phyloP scores from a whole-genome alignment of 495 filamentous ascomycete species.

The Aspergillus egyptiacus region DNA sequence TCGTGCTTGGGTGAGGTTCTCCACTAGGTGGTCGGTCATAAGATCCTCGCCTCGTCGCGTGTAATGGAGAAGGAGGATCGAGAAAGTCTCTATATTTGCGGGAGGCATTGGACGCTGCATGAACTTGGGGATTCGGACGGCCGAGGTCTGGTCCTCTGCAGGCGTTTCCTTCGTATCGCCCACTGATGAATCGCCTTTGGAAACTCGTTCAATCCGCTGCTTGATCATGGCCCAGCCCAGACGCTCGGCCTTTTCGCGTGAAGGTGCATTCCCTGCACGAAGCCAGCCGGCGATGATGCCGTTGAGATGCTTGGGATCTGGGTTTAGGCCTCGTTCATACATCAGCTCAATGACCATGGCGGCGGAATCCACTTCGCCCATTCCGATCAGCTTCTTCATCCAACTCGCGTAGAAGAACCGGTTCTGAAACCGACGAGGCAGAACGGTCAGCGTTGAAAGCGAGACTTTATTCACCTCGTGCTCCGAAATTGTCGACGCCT shows the following conservation, averaged over 20 bases:
- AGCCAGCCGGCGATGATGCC: constrained; percentile 71
- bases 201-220: constrained; percentile 54
- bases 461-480: constrained; percentile 47
- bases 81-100: constrained; percentile 75
- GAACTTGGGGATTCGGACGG: constrained; percentile 29
- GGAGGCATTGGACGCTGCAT: constrained; percentile 40
- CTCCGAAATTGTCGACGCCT: constrained; percentile 42
- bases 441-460: constrained; percentile 41
- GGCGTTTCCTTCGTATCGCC: no score
- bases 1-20: constrained; percentile 50
- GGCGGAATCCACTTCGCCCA: constrained; percentile 63
- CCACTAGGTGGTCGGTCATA: constrained; percentile 51
- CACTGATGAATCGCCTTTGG: constrained; percentile 31
- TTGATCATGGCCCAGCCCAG: constrained; percentile 75
- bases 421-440: constrained; percentile 61
- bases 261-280: constrained; percentile 47
- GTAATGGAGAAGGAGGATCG: constrained; percentile 66
- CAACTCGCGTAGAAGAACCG: constrained; percentile 77
- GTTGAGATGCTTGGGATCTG: constrained; percentile 66
- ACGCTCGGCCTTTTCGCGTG: constrained; percentile 57
- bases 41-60: constrained; percentile 51
- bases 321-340: constrained; percentile 56
- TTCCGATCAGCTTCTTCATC: constrained; percentile 73
- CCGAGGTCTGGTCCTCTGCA: constrained; percentile 15
- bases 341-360: constrained; percentile 62